A percentile compares a stretch with the other conserved stretches of the same genome.
phyloP scores from a whole-genome alignment of 805 yeast genomes.

The Saccharomycodes ludwigii region DNA sequence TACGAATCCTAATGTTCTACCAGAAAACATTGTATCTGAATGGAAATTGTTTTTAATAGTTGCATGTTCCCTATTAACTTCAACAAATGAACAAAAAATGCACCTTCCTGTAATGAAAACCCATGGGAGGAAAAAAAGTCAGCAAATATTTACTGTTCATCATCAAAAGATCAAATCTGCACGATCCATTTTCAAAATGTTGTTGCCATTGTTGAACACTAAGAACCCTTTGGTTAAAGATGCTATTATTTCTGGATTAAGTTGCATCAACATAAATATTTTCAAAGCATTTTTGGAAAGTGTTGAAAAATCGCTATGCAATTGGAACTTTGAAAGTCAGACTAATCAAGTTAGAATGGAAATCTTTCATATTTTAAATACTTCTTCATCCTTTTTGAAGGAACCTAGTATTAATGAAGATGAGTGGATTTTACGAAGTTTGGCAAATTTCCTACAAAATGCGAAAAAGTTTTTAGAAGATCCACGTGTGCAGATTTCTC shows the following conservation, averaged over 20 bases:
- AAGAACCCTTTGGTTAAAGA: slow-evolving; percentile 62
- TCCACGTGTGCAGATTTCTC: slow-evolving; percentile 47
- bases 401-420: slow-evolving; percentile 44
- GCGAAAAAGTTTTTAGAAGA: slow-evolving; percentile 47
- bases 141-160: slow-evolving; percentile 70
- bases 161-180: slow-evolving; percentile 92
- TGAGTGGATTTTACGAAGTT: slow-evolving; percentile 51
- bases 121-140: slow-evolving; percentile 66
- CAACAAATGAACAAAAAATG: slow-evolving; percentile 76
- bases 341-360: slow-evolving; percentile 48
- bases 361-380: slow-evolving; percentile 60
- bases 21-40: slow-evolving; percentile 67
- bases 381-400: slow-evolving; percentile 51
- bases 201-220: slow-evolving; percentile 65
- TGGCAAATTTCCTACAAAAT: slow-evolving; percentile 49
- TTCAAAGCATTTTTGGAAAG: slow-evolving; percentile 73
- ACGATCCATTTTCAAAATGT: slow-evolving; percentile 76
- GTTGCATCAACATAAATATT: slow-evolving; percentile 83
- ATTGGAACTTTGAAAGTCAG: slow-evolving; percentile 39
- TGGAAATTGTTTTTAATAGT: slow-evolving; percentile 84
- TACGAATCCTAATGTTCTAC: slow-evolving; percentile 31
- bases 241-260: slow-evolving; percentile 79
- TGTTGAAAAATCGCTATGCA: slow-evolving; percentile 45
- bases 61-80: slow-evolving; percentile 83
- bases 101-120: slow-evolving; percentile 42